Conservation (phyloP, 495 filamentous ascomycete species). For the Neurospora hispaniola region DNA sequence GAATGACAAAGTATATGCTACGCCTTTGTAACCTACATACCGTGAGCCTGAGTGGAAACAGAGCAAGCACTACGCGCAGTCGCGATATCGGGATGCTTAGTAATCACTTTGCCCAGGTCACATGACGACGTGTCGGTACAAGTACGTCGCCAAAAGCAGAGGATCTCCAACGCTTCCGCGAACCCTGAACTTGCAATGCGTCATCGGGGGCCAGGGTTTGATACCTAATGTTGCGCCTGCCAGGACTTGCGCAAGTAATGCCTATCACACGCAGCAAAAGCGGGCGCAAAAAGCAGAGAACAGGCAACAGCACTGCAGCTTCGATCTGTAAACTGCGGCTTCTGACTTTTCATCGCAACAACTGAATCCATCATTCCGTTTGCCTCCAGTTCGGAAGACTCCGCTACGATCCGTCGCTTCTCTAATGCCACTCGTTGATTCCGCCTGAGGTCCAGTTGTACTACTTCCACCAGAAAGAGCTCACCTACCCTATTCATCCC, state of each 20-base stretch:
- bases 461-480: neutral
- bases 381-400: neutral
- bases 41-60: neutral
- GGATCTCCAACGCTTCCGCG: neutral
- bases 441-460: neutral
- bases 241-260: neutral
- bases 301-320: neutral
- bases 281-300: neutral
- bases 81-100: neutral
- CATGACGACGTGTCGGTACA: conserved; percentile 5
- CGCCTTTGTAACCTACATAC: neutral
- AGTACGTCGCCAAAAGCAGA: neutral
- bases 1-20: neutral
- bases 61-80: neutral
- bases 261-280: neutral
- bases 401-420: neutral
- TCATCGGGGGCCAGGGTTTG: neutral
- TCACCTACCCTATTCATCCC: neutral
- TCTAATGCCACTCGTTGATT: neutral
- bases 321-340: neutral
- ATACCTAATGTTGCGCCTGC: neutral
- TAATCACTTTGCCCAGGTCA: conserved; percentile 1
- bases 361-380: neutral
- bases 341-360: neutral
- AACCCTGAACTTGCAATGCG: neutral